phyloP scores from a whole-genome alignment of 768 basidiomycete genomes.

The Mycena rebaudengoi region DNA sequence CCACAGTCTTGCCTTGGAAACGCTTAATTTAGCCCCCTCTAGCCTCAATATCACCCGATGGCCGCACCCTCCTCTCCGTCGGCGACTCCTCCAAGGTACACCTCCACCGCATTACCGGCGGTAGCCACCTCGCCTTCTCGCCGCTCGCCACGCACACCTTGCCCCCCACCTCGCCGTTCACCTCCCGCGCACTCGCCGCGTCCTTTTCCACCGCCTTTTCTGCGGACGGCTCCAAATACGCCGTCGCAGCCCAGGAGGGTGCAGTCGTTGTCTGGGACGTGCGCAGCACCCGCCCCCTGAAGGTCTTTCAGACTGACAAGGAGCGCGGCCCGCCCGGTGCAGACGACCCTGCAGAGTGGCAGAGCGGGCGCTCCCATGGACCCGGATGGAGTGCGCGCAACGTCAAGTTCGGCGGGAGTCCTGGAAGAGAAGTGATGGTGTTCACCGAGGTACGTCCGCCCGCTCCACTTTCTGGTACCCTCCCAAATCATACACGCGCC shows the following conservation, averaged over 20 bases:
- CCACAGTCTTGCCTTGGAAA: slow-evolving; percentile 4
- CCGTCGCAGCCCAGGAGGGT: slow-evolving; percentile 85
- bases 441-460: slow-evolving; percentile 89
- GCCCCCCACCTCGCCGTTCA: slow-evolving; percentile 54
- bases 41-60: slow-evolving; percentile 93
- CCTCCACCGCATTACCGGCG: slow-evolving; percentile 80
- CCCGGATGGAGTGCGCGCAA: slow-evolving; percentile 88
- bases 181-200: slow-evolving; percentile 62
- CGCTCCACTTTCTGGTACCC: too few relatives aligned
- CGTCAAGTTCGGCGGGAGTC: slow-evolving; percentile 82
- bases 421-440: slow-evolving; percentile 79
- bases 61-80: slow-evolving; percentile 85
- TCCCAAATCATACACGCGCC: too few relatives aligned
- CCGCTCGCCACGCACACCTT: slow-evolving; percentile 75
- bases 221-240: slow-evolving; percentile 78
- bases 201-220: slow-evolving; percentile 87
- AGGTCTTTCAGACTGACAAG: slow-evolving; percentile 70
- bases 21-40: slow-evolving; percentile 22
- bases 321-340: slow-evolving; percentile 45
- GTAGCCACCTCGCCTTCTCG: slow-evolving; percentile 65
- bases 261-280: slow-evolving; percentile 87
- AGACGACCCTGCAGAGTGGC: slow-evolving; percentile 68
- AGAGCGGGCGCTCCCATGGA: slow-evolving; percentile 59
- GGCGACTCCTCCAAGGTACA: slow-evolving; percentile 91
- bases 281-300: slow-evolving; percentile 73